phyloP scores from a whole-genome alignment of 257 asterid genomes.

The Solanum rostratum region DNA sequence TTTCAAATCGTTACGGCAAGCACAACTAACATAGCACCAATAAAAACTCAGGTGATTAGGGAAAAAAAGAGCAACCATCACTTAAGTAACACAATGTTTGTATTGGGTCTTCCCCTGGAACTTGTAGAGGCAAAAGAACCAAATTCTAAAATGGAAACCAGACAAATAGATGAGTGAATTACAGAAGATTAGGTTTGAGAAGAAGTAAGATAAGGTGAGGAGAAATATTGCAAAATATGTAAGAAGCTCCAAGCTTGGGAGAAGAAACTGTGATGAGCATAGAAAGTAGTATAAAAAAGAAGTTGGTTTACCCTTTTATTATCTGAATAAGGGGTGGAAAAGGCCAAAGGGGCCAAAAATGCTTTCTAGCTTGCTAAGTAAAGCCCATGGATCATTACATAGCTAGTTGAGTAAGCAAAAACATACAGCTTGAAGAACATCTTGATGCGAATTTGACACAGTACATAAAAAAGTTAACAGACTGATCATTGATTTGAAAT shows the following conservation, averaged over 20 bases:
- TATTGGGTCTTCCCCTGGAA: not conserved
- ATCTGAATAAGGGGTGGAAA: not conserved
- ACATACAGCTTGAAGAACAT: not conserved
- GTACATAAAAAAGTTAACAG: not conserved
- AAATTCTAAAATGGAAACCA: not conserved
- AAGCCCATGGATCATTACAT: not conserved
- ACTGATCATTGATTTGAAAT: not conserved
- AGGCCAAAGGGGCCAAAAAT: too few relatives aligned
- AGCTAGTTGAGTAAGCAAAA: not conserved
- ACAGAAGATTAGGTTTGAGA: not conserved
- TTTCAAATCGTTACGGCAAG: conserved; percentile 69
- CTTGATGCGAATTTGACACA: not conserved
- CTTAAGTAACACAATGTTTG: not conserved
- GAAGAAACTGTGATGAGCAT: not conserved
- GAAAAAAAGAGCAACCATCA: not conserved
- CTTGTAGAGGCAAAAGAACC: not conserved
- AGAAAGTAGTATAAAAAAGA: not conserved
- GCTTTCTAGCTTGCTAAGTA: not conserved
- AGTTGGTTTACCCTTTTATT: not conserved
- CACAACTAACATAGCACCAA: conserved; percentile 68
- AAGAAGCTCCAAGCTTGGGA: not conserved
- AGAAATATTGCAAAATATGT: not conserved
- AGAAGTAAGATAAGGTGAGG: not conserved
- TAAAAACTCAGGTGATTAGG: not conserved
- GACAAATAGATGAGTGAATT: not conserved